Evolutionary conservation across 2,329 filamentous ascomycete species (phyloP).

Genomic region (Phyllosticta citribraziliensis): DNA sequence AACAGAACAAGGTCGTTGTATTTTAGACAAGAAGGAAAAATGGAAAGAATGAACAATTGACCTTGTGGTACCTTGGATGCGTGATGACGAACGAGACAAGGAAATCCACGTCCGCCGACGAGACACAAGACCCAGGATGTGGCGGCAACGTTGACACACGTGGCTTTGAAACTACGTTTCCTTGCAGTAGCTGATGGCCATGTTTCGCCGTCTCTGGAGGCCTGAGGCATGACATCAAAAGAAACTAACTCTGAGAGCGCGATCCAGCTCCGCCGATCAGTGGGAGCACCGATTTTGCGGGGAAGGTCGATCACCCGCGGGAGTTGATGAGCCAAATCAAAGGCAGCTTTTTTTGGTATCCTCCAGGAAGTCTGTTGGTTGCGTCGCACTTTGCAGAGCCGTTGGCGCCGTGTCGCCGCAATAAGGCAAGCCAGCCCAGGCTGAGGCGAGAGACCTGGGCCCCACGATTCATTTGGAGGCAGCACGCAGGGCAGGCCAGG

Average conservation of each 20-base stretch:
- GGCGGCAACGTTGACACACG: background rate
- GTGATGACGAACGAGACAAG: background rate
- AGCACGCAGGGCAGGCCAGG: background rate
- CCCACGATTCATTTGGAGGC: constrained; percentile 5
- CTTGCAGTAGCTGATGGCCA: background rate
- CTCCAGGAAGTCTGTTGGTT: background rate
- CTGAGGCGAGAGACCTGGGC: constrained; percentile 2
- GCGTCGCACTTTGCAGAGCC: background rate
- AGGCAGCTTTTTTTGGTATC: background rate
- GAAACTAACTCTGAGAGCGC: background rate
- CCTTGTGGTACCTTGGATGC: background rate
- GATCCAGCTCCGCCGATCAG: constrained; percentile 1
- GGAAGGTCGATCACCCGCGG: constrained; percentile 8
- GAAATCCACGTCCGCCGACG: background rate
- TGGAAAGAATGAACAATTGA: background rate
- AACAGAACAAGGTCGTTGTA: background rate
- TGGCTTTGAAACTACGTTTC: background rate
- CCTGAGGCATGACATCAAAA: background rate
- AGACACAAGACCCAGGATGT: background rate
- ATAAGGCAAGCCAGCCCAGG: constrained; percentile 7
- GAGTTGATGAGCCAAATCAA: background rate
- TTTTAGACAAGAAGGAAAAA: background rate
- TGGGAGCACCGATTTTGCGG: constrained; percentile 1
- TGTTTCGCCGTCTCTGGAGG: background rate
- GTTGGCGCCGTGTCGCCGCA: constrained; percentile 2